These are phyloP conservation scores for Telfairia occidentalis DNA, from an alignment of 331 rosid species.

Conservation along the genomic window DNA sequence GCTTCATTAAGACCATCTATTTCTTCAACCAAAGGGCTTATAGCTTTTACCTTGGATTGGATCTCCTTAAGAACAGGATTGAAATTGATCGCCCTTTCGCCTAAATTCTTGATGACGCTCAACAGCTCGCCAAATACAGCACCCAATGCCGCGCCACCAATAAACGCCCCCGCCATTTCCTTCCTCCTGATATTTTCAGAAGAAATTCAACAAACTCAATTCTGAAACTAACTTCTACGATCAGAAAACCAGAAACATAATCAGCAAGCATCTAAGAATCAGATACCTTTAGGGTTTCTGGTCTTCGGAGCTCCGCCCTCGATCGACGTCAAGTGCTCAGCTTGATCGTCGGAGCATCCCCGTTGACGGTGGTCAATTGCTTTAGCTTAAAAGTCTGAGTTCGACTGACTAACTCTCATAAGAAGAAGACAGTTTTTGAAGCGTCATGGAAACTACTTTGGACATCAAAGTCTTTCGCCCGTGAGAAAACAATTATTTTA, in stretches of 20 bases:
- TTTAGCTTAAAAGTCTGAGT: background rate
- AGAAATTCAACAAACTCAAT: background rate
- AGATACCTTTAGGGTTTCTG: background rate
- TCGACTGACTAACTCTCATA: background rate
- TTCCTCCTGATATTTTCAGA: background rate
- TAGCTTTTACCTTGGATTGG: background rate
- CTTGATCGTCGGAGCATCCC: background rate
- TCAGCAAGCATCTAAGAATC: background rate
- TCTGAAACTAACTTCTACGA: background rate
- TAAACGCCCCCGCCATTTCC: background rate
- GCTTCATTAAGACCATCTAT: background rate
- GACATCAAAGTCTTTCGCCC: background rate
- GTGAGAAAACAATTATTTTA: background rate
- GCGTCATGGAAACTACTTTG: background rate
- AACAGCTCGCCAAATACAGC: background rate
- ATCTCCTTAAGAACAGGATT: background rate
- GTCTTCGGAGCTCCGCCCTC: background rate
- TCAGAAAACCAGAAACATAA: background rate
- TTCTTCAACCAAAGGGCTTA: background rate
- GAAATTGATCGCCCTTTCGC: background rate
- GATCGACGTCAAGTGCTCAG: background rate
- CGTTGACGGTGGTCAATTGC: background rate
- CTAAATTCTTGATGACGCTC: background rate
- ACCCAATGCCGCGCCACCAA: constrained; percentile 11
- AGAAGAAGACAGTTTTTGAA: background rate